Evolutionary conservation across 768 basidiomycete species (phyloP), one percentile per base, ranked within the genome.

Genomic region (Calocybe indica): DNA sequence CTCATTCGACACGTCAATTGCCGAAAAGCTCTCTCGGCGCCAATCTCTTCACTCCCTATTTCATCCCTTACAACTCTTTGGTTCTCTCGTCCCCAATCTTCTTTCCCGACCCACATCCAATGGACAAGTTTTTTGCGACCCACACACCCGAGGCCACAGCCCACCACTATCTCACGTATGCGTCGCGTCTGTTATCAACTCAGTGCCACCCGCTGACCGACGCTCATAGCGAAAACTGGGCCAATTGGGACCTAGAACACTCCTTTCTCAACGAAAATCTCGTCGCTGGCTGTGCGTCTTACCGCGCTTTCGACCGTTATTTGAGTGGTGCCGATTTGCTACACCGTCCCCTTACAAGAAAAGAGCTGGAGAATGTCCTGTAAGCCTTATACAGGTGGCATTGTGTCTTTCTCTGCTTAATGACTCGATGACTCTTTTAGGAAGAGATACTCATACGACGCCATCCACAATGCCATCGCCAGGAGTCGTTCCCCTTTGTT

Each of bases 401-500:
- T 22, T 4, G 22, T 22, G n/a, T n/a, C n/a, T n/a, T 4, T 22
- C 22, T 22, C 22, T 22, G 22, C 4, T 22, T 22, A 22, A 4
- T 22, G 22, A 22, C 22, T 22, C 22, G 22, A 22, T 22, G 22
- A 22, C 4, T 48, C 31, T 40, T 13, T 15, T 59, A 90, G 88
- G 49, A 75, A 81, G 47, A 74, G 87, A 58, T 90, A 90, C 57
- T 78, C 84, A 0, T 81, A 86, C 56, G 88, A 90, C 52, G 79
- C 82, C 8, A 87, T 91, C 46, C 89, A 91, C 62, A 91, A 90
- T 58, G 77, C 79, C 7, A 87, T 91, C 58, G 71, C 88, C 12
- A 75, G 75, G 49, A 82, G 84, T 56, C 82, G 82, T 39, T 78
- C 80, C 13, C 68, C 78, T 12, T 68, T 88, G 11, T 75, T 80